Conservation (phyloP, 2,329 filamentous ascomycete species). For the Ophiostoma sp. region DNA sequence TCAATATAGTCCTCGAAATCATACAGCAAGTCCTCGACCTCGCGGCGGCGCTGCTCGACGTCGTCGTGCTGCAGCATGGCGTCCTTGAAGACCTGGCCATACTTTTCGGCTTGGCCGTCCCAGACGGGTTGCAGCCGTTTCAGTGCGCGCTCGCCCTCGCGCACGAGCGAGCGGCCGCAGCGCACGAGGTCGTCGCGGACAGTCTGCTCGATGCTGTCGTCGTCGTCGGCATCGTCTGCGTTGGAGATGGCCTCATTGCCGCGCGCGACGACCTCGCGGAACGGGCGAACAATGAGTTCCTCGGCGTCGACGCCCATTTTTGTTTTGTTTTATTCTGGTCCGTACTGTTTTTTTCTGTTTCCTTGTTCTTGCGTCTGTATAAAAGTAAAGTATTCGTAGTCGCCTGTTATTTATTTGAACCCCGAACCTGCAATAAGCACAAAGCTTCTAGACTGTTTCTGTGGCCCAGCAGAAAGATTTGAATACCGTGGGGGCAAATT, state of each 20-base stretch:
- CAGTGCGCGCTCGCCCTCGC: slow-evolving; percentile 36
- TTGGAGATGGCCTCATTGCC: slow-evolving; percentile 37
- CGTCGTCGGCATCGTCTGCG: slow-evolving; percentile 30
- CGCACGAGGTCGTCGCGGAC: slow-evolving; percentile 32
- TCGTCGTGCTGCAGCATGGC: slow-evolving; percentile 36
- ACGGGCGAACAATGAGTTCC: slow-evolving; percentile 36
- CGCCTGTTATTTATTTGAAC: too few species aligned
- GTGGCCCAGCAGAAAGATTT: too few species aligned
- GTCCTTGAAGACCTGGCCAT: slow-evolving; percentile 37
- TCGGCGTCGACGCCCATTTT: slow-evolving; percentile 31
- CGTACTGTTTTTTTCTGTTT: too few species aligned
- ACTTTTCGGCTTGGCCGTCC: slow-evolving; percentile 36
- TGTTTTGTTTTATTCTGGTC: background rate
- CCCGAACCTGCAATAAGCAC: too few species aligned
- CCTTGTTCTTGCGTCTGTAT: background rate
- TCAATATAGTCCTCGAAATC: slow-evolving; percentile 43
- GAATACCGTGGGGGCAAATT: too few species aligned
- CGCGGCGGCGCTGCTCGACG: slow-evolving; percentile 32
- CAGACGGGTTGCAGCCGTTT: slow-evolving; percentile 38
- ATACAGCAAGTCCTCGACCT: slow-evolving; percentile 40
- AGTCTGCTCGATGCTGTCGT: slow-evolving; percentile 27
- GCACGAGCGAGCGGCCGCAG: slow-evolving; percentile 32
- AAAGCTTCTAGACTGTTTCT: too few species aligned
- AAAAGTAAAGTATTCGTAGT: too few species aligned
- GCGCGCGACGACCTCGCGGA: slow-evolving; percentile 38